Conservation (phyloP, 129 eudicot genomes). For the Chrysanthemum makinoi region DNA sequence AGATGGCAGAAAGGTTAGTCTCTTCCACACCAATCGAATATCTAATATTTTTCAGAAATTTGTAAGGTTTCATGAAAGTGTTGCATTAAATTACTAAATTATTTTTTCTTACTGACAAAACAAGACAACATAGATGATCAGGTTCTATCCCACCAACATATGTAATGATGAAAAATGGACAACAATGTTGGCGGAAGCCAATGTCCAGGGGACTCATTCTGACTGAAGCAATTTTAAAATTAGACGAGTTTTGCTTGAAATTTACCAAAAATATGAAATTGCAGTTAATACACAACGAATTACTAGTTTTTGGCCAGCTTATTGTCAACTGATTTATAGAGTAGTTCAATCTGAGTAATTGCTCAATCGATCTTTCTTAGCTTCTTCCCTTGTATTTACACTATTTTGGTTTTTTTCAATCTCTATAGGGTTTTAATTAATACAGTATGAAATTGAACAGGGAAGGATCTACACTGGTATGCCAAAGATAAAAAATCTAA, state of each 20-base stretch:
- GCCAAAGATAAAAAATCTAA: constrained; percentile 68
- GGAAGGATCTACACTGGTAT: constrained; percentile 95
- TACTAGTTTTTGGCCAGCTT: not conserved
- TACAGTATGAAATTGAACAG: constrained; percentile 32
- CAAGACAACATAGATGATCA: not conserved
- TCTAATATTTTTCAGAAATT: not conserved
- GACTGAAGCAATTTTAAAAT: not conserved
- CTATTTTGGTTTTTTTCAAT: too few relatives aligned
- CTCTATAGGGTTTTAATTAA: not conserved
- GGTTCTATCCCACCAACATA: too few relatives aligned
- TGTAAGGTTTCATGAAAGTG: too few relatives aligned
- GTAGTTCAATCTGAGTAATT: not conserved
- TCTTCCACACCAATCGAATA: constrained; percentile 1
- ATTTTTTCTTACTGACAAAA: not conserved
- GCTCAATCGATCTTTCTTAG: not conserved
- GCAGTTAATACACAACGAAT: not conserved
- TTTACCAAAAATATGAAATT: not conserved
- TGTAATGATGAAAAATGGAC: not conserved
- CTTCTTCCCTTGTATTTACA: not conserved
- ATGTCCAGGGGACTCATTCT: too few relatives aligned
- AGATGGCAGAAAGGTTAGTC: constrained; percentile 98
- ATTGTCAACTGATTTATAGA: not conserved
- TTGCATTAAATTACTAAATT: too few relatives aligned
- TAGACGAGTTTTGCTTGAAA: not conserved
- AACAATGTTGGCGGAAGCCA: not conserved